Evolutionary conservation across 2,329 filamentous ascomycete species (phyloP).

Genomic region (Zelopaecilomyces penicillatus): DNA sequence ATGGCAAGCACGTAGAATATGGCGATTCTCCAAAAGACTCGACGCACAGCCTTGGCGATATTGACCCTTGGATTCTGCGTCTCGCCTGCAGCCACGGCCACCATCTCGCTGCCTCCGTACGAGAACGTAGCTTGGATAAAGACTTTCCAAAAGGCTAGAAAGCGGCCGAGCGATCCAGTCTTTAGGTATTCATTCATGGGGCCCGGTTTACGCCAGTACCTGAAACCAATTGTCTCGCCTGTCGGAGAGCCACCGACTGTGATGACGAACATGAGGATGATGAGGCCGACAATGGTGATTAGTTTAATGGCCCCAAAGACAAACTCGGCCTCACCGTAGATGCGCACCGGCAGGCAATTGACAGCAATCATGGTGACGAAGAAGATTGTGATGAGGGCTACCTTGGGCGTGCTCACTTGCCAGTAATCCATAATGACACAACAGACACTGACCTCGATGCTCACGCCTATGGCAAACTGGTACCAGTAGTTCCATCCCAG

Average conservation of each 20-base stretch:
- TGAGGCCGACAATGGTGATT: slow-evolving; percentile 38
- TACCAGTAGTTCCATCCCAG: slow-evolving; percentile 46
- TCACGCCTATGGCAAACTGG: slow-evolving; percentile 40
- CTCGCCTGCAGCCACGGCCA: slow-evolving; percentile 29
- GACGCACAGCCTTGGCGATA: slow-evolving; percentile 25
- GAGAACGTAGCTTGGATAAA: slow-evolving; percentile 41
- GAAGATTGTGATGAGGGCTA: slow-evolving; percentile 28
- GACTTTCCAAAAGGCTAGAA: slow-evolving; percentile 35
- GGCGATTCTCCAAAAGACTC: slow-evolving; percentile 27
- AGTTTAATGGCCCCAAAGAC: slow-evolving; percentile 40
- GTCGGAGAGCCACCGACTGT: slow-evolving; percentile 37
- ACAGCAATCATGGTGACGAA: slow-evolving; percentile 27
- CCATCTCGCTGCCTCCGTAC: slow-evolving; percentile 35
- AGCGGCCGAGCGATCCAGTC: slow-evolving; percentile 28
- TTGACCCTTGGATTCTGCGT: slow-evolving; percentile 27
- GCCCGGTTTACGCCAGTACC: slow-evolving; percentile 36
- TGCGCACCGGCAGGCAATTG: slow-evolving; percentile 31
- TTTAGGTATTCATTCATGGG: slow-evolving; percentile 34
- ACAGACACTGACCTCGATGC: slow-evolving; percentile 37
- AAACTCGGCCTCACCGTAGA: slow-evolving; percentile 48
- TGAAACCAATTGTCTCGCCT: slow-evolving; percentile 36
- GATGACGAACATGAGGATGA: slow-evolving; percentile 41
- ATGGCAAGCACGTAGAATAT: slow-evolving; percentile 29
- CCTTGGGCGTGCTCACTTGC: slow-evolving; percentile 20
- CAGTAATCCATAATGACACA: slow-evolving; percentile 41